These are phyloP conservation scores for Microthlaspi erraticum DNA, from an alignment of 345 rosid species.

Conservation along the genomic window DNA sequence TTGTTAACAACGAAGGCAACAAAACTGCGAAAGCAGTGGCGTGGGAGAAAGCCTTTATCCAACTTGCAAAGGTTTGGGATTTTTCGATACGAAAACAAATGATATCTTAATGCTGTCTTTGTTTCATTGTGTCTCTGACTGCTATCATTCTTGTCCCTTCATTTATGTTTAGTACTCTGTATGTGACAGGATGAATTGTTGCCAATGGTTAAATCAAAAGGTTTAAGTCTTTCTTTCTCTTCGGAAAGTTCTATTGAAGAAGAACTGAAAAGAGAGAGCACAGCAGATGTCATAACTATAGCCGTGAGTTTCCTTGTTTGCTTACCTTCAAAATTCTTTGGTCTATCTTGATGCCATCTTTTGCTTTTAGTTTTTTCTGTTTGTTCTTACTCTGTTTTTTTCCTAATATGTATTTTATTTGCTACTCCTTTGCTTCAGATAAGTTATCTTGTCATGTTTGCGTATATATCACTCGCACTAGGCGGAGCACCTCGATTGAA, in stretches of 20 bases:
- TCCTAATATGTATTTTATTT: slow-evolving; percentile 16
- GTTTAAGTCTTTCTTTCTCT: slow-evolving; percentile 84
- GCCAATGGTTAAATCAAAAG: slow-evolving; percentile 75
- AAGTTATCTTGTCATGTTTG: slow-evolving; percentile 99
- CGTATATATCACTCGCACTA: slow-evolving; percentile 87
- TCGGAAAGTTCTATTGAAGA: slow-evolving; percentile 97
- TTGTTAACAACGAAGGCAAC: slow-evolving; percentile 63
- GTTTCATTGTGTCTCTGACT: slow-evolving; percentile 13
- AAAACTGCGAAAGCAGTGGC: slow-evolving; percentile 75
- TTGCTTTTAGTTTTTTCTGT: slow-evolving; percentile 5
- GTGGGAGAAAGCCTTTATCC: slow-evolving; percentile 98
- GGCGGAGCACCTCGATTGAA: slow-evolving; percentile 77
- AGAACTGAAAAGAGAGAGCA: slow-evolving; percentile 94
- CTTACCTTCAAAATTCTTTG: not conserved
- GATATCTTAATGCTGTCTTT: not conserved
- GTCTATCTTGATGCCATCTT: not conserved
- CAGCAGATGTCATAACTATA: slow-evolving; percentile 94
- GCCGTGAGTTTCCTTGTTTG: slow-evolving; percentile 49
- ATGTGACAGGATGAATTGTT: slow-evolving; percentile 76
- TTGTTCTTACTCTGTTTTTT: slow-evolving; percentile 9
- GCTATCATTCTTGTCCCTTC: not conserved
- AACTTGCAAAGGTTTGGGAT: slow-evolving; percentile 73
- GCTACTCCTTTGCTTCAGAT: slow-evolving; percentile 59
- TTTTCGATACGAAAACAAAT: not conserved
- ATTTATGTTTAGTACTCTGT: slow-evolving; percentile 18